Conservation (phyloP, 2,329 filamentous ascomycete genomes). For the Chrysoporthe cubensis region DNA sequence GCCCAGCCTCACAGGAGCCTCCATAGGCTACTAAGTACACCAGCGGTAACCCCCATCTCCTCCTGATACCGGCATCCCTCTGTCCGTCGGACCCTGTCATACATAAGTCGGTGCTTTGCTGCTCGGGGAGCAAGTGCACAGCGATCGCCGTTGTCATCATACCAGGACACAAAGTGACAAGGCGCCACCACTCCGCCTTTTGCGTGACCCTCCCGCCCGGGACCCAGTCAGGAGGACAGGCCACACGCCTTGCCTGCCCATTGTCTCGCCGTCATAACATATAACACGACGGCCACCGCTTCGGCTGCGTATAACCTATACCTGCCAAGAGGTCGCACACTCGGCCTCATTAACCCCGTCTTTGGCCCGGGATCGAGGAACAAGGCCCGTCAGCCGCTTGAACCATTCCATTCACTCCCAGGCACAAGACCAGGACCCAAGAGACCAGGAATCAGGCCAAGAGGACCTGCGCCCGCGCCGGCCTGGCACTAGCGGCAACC, state of each 20-base stretch:
- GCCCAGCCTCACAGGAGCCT: background rate
- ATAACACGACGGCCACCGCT: background rate
- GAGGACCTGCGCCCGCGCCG: conserved; percentile 16
- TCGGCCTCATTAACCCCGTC: conserved; percentile 21
- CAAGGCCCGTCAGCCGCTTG: background rate
- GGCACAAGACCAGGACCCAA: background rate
- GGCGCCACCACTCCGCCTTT: conserved; percentile 16
- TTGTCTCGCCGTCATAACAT: conserved; percentile 11
- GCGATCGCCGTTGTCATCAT: conserved; percentile 16
- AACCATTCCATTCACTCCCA: no score
- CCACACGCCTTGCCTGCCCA: conserved; percentile 20
- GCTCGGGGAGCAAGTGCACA: conserved; percentile 8
- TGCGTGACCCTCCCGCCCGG: conserved; percentile 18
- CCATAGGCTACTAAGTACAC: background rate
- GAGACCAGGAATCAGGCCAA: conserved; percentile 1
- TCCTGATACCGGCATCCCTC: background rate
- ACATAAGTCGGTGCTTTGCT: no score
- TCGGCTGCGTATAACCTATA: conserved; percentile 16
- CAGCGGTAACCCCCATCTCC: background rate
- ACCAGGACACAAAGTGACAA: conserved; percentile 16
- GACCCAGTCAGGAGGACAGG: conserved; percentile 24
- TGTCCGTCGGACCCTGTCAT: conserved; percentile 4
- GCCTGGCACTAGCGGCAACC: conserved; percentile 24
- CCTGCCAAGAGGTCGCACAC: conserved; percentile 10
- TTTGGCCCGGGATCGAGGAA: background rate